Evolutionary conservation across 176 grass and related monocot genomes (phyloP), one percentile per base, ranked within the genome.

Genomic region (Musa itinerans): DNA sequence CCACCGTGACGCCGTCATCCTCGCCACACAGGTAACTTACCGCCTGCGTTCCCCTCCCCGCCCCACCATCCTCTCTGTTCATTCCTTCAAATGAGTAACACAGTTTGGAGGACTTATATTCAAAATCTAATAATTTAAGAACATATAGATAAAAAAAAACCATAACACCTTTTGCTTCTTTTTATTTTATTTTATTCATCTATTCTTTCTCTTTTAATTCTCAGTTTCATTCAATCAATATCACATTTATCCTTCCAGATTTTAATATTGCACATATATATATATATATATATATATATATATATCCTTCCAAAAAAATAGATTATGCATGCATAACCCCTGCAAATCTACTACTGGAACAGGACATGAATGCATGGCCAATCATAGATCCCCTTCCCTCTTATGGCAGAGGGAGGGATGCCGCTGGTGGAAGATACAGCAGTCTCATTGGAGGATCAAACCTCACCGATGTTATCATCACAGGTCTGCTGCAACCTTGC

Each of bases 391-490:
- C 90, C 2, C 79, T 97, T 56, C 94, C 94, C 0, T 97, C 94
- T 0, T 97, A 93, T 43, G 90, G 94, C 0, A 78, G 90, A 62
- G 94, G 94, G 0, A 85, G 94, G 55, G 94, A 97, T 76, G 85
- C 83, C n/a, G 26, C 71, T 2, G 94, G 94, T 0, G 94, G 90
- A 0, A 68, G 94, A 9, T 97, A 84, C 83, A 83, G 87, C 14
- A 97, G 94, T 82, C 90, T 97, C 12, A 87, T 97, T 54, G 87
- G 85, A 16, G 93, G 93, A 52, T 78, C 81, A 0, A 96, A 96
- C 70, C 87, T 96, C 54, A 90, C 82, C 0, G 94, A 97, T 68
- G 88, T 97, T 0, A 82, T 85, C 15, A 93, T 97, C 2, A 93
- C 88, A 0, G 89, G 91, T 85, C 62, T 20, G 26, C 67, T 23